These are phyloP conservation scores for Jackrogersella multiformis DNA, from an alignment of 495 filamentous ascomycete genomes.

Conservation along the genomic window DNA sequence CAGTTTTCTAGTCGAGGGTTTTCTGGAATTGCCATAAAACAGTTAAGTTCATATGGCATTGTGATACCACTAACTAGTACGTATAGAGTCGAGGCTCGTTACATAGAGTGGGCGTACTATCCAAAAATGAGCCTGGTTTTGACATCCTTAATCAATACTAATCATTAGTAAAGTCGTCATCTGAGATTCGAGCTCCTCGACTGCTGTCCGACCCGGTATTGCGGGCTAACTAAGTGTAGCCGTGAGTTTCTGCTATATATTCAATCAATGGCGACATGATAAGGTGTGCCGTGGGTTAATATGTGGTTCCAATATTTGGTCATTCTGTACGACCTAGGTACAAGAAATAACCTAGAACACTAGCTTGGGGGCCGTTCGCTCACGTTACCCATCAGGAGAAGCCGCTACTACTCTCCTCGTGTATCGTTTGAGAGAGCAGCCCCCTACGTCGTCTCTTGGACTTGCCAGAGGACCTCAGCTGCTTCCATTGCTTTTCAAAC, in stretches of 20 bases:
- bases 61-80: background rate
- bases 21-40: too few species aligned
- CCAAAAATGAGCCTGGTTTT: background rate
- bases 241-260: background rate
- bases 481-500: constrained; percentile 42
- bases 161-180: background rate
- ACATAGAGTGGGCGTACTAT: background rate
- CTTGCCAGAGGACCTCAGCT: constrained; percentile 41
- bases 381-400: constrained; percentile 16
- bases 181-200: background rate
- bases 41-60: too few species aligned
- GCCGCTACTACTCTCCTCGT: constrained; percentile 70
- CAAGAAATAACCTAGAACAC: background rate
- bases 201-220: background rate
- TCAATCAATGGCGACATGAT: background rate
- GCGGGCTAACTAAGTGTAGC: background rate
- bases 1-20: too few species aligned
- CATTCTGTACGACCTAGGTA: constrained; percentile 1
- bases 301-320: background rate
- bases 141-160: background rate
- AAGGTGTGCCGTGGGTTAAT: background rate
- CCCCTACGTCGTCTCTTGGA: constrained; percentile 48
- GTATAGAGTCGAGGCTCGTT: background rate
- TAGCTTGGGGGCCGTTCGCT: background rate
- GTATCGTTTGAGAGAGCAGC: constrained; percentile 66